Evolutionary conservation across 2,329 filamentous ascomycete genomes (phyloP), one percentile per base, ranked within the genome.

Genomic region (Rhexocercosporidium sp.): DNA sequence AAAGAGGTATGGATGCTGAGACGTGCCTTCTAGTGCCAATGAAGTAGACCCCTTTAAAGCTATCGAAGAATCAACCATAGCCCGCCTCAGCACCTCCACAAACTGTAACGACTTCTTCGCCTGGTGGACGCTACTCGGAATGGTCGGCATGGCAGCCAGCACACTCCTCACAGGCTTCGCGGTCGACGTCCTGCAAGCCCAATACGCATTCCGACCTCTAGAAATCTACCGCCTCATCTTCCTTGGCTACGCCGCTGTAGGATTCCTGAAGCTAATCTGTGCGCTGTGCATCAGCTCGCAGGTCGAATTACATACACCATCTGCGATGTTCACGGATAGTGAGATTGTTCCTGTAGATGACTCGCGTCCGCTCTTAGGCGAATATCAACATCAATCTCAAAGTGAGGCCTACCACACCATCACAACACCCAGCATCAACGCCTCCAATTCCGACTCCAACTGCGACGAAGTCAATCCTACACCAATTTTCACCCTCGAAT

Each of bases 61-160:
- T 18, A 59, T 65, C 29, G 54, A 65, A 51, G 54, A 65, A 53
- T 65, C 62, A 2, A 20, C 54, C 27, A 59, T 65, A 18, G 62
- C 62, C 6, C 51, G 29, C 4, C 53, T 65, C 20, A 65, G 39
- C 29, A 27, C 39, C 3, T 16, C 34, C 16, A 4, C 27, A 31
- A 57, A 31, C 16, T 34, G 62, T n/a, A 57, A 37, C 14, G 62
- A 64, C 7, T 44, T 64, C n/a, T 57, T 57, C 39, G 62, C 62
- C 49, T 64, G 62, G 51, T 64, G 37, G 29, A 53, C 20, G 6
- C 31, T 41, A 1, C 47, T 63, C 1, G 47, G 47, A 1, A 54
- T 41, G 44, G 29, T 49, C n/a, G 59, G 44, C 27, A 34, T 37
- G 44, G 59, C 44, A 47, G 31, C 27, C 31, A 49, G 59, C n/a